Percentiles rank a stretch among this genome's conserved stretches.
These are phyloP conservation scores for Melanopsichium pennsylvanicum DNA, from an alignment of 1,284 basidiomycete genomes.

Conservation along the genomic window DNA sequence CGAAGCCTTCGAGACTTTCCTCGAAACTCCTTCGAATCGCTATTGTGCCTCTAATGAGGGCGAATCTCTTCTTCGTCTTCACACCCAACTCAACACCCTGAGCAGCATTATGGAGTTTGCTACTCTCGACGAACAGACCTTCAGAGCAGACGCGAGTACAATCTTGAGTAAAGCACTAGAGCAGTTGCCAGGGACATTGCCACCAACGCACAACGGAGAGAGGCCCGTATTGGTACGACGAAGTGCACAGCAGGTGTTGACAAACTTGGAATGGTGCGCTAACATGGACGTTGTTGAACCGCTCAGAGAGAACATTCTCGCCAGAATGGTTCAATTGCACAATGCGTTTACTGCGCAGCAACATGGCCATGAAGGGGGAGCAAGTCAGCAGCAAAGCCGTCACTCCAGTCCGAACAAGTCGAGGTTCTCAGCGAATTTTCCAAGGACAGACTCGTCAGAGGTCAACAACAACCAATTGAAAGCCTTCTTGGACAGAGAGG, in stretches of 20 bases:
- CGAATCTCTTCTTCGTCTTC: constrained; percentile 55
- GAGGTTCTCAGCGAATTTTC: constrained; percentile 7
- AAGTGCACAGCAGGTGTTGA: constrained; percentile 47
- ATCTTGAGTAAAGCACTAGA: constrained; percentile 49
- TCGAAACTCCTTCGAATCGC: constrained; percentile 37
- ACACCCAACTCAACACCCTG: constrained; percentile 56
- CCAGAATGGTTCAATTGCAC: constrained; percentile 34
- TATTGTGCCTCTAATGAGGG: constrained; percentile 46
- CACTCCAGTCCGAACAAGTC: constrained; percentile 13
- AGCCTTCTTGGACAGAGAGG: constrained; percentile 22
- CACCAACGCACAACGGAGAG: constrained; percentile 31
- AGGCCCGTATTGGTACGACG: constrained; percentile 25
- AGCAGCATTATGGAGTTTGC: constrained; percentile 46
- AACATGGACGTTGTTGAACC: constrained; percentile 48
- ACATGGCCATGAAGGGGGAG: not conserved
- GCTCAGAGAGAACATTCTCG: constrained; percentile 32
- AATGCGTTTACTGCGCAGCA: constrained; percentile 11
- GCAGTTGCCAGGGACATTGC: constrained; percentile 26
- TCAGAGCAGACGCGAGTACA: constrained; percentile 49
- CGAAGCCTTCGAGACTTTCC: constrained; percentile 56
- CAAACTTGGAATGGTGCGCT: constrained; percentile 44
- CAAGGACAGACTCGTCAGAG: constrained; percentile 31
- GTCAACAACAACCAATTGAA: constrained; percentile 17
- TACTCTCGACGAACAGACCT: constrained; percentile 46
- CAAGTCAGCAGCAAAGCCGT: constrained; percentile 10